These are phyloP conservation scores for Paradendryphiella salina DNA, from an alignment of 2,329 filamentous ascomycete genomes.

Conservation along the genomic window DNA sequence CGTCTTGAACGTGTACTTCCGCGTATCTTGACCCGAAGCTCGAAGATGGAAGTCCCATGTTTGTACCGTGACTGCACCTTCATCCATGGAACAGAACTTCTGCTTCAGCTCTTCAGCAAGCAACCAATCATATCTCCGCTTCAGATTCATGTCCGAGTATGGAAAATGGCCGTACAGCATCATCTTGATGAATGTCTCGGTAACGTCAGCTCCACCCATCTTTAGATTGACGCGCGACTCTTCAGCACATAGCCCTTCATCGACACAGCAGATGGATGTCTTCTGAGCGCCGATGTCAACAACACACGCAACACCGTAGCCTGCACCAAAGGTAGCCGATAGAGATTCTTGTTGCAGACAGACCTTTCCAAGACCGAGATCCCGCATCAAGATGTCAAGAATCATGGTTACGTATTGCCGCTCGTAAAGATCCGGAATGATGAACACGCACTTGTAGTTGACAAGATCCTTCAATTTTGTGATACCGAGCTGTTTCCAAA, in stretches of 20 bases:
- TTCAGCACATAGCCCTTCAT: conserved; percentile 92
- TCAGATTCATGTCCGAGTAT: conserved; percentile 91
- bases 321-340: conserved; percentile 91
- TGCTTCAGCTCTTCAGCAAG: conserved; percentile 95
- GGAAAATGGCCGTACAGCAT: conserved; percentile 96
- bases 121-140: conserved; percentile 86
- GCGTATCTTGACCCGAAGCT: conserved; percentile 82
- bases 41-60: conserved; percentile 88
- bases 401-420: conserved; percentile 86
- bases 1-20: conserved; percentile 93
- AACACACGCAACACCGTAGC: conserved; percentile 90
- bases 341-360: conserved; percentile 97
- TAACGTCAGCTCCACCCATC: conserved; percentile 89
- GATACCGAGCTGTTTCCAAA: conserved; percentile 81
- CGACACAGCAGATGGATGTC: conserved; percentile 94
- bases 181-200: conserved; percentile 95
- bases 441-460: conserved; percentile 94
- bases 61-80: conserved; percentile 86
- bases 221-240: conserved; percentile 96
- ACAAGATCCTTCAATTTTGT: conserved; percentile 77
- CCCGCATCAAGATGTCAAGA: conserved; percentile 81
- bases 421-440: conserved; percentile 96
- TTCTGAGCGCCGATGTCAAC: conserved; percentile 97
- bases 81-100: conserved; percentile 88
- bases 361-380: conserved; percentile 85